A percentile compares a stretch with the other conserved stretches of the same genome.
Evolutionary conservation across 306 rosid genomes (phyloP).

Genomic region (Sphenostylis stenocarpa): DNA sequence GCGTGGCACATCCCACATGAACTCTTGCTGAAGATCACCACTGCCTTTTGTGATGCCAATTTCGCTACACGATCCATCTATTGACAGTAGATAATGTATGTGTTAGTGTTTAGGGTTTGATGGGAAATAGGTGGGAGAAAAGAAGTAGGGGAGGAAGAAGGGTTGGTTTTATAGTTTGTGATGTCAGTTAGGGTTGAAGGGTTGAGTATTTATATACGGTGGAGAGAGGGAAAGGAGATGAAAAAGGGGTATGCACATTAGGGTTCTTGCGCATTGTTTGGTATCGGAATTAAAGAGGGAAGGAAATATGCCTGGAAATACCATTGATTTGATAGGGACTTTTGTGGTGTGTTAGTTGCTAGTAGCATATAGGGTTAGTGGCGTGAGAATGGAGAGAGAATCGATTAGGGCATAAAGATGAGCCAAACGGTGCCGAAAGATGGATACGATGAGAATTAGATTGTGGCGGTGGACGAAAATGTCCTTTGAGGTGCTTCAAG

Average conservation of each 20-base stretch:
- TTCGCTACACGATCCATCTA: conserved; percentile 83
- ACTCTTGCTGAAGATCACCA: conserved; percentile 98
- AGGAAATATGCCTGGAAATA: conserved; percentile 30
- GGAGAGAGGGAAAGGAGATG: not conserved
- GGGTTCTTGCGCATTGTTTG: not conserved
- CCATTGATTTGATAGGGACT: conserved; percentile 32
- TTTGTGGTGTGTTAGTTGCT: conserved; percentile 23
- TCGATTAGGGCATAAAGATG: conserved; percentile 39
- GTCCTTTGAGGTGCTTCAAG: not conserved
- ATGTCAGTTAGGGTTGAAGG: conserved; percentile 33
- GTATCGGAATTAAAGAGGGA: no score
- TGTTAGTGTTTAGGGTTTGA: no score
- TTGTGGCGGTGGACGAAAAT: not conserved
- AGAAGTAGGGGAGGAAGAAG: no score
- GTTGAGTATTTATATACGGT: conserved; percentile 28
- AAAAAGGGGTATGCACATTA: not conserved
- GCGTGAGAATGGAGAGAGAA: conserved; percentile 34
- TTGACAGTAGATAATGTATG: no score
- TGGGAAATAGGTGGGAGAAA: no score
- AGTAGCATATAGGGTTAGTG: not conserved
- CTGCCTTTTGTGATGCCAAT: conserved; percentile 78
- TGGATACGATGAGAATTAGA: not conserved
- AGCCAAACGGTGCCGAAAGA: conserved; percentile 45
- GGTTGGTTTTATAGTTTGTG: conserved; percentile 13
- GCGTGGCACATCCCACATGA: conserved; percentile 97